Evolutionary conservation across 495 filamentous ascomycete genomes (phyloP).

Genomic region (Lepraria neglecta): DNA sequence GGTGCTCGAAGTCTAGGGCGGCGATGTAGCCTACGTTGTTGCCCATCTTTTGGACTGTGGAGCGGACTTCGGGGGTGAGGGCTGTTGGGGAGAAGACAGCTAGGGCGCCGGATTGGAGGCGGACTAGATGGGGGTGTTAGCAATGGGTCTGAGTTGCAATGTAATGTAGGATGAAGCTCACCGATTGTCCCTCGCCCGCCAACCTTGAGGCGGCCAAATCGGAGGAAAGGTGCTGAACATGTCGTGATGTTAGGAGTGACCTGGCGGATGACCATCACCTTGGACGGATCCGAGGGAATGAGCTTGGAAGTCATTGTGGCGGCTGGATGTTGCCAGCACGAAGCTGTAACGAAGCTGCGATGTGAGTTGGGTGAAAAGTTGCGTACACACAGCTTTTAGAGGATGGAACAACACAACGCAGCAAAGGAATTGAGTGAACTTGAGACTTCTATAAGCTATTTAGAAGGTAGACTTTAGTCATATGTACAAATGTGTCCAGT

Average conservation of each 20-base stretch:
- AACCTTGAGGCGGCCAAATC: slow-evolving; percentile 72
- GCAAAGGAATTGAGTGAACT: not conserved
- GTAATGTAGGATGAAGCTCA: slow-evolving; percentile 29
- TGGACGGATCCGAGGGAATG: slow-evolving; percentile 58
- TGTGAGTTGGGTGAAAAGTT: not conserved
- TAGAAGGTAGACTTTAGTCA: not conserved
- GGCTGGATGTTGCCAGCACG: not conserved
- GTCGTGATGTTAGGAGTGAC: slow-evolving; percentile 74
- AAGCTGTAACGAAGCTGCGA: not conserved
- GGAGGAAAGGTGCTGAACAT: slow-evolving; percentile 75
- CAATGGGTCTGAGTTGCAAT: not conserved
- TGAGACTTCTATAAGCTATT: not conserved
- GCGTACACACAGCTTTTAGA: not conserved
- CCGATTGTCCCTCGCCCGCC: slow-evolving; percentile 84
- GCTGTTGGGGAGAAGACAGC: slow-evolving; percentile 89
- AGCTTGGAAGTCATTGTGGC: slow-evolving; percentile 40
- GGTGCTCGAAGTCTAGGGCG: slow-evolving; percentile 84
- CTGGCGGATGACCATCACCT: slow-evolving; percentile 81
- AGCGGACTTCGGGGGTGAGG: slow-evolving; percentile 69
- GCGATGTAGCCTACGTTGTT: slow-evolving; percentile 74
- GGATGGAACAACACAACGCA: not conserved
- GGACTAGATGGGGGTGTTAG: slow-evolving; percentile 41
- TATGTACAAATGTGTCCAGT: slow-evolving; percentile 6
- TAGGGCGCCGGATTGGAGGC: slow-evolving; percentile 65
- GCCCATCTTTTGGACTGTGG: slow-evolving; percentile 60